phyloP scores from a whole-genome alignment of 106 monocot species.

The Posidonia australis region DNA sequence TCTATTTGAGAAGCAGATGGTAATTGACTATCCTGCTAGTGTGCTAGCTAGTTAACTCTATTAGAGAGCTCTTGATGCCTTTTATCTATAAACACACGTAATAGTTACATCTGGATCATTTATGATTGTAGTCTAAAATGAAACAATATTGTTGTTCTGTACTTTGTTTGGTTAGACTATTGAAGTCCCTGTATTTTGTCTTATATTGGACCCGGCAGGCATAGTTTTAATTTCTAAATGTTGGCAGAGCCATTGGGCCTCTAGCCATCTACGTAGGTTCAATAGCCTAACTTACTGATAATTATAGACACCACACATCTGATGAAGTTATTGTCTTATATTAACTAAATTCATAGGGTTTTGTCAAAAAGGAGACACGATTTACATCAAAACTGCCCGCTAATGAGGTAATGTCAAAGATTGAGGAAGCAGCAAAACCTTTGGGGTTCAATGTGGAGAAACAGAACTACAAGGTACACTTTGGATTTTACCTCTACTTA shows the following conservation, averaged over 20 bases:
- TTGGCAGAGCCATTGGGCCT: too few species aligned
- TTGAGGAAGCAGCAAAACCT: conserved; percentile 62
- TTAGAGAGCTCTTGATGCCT: not conserved
- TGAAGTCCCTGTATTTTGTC: too few species aligned
- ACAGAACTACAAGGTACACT: conserved; percentile 60
- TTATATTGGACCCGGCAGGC: too few species aligned
- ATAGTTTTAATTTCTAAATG: too few species aligned
- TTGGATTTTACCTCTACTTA: not conserved
- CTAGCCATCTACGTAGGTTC: too few species aligned
- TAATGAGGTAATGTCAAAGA: conserved; percentile 65
- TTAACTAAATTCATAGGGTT: conserved; percentile 24
- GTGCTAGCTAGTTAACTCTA: too few species aligned
- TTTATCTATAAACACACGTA: not conserved
- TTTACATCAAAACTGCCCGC: conserved; percentile 73
- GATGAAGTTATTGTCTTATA: not conserved
- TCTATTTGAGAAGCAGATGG: conserved; percentile 86
- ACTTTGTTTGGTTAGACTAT: too few species aligned
- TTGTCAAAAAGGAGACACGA: conserved; percentile 67
- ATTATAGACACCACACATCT: too few species aligned
- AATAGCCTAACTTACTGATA: too few species aligned
- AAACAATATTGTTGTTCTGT: too few species aligned
- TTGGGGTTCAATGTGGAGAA: conserved; percentile 76
- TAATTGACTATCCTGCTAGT: conserved; percentile 8
- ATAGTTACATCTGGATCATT: too few species aligned
- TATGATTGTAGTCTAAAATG: too few species aligned